Conservation (phyloP, 164 flowering plant species). For the Malania oleifera region DNA sequence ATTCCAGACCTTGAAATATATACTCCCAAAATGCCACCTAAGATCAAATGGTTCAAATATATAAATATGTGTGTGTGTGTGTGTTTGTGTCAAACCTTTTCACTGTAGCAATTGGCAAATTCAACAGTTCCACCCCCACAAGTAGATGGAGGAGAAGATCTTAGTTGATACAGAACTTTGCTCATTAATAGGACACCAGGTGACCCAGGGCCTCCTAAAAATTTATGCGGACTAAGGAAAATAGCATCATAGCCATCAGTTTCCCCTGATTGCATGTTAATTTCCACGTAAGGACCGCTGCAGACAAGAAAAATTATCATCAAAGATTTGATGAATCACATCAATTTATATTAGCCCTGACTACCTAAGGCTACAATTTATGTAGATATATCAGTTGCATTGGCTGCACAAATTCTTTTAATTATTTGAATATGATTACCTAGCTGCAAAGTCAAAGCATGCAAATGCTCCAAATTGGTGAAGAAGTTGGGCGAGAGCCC, state of each 20-base stretch:
- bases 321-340: no score
- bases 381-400: no score
- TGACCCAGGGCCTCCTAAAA: constrained; percentile 76
- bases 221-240: constrained; percentile 75
- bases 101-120: constrained; percentile 57
- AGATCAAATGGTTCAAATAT: no score
- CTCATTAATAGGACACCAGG: constrained; percentile 63
- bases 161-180: constrained; percentile 44
- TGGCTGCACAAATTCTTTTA: no score
- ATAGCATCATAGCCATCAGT: constrained; percentile 76
- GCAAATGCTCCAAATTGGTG: constrained; percentile 68
- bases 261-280: constrained; percentile 67
- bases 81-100: constrained; percentile 50
- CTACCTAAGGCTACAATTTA: no score
- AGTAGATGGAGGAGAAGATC: constrained; percentile 57
- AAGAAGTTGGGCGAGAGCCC: constrained; percentile 49
- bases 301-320: not conserved
- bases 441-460: constrained; percentile 80
- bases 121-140: constrained; percentile 78
- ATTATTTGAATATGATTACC: no score
- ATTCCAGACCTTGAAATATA: no score
- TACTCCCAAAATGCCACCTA: no score
- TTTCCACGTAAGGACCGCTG: constrained; percentile 61
- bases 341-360: no score
- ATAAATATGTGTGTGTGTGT: no score